These are phyloP conservation scores for Penicillium alfredii DNA, from an alignment of 495 filamentous ascomycete genomes.

Conservation along the genomic window DNA sequence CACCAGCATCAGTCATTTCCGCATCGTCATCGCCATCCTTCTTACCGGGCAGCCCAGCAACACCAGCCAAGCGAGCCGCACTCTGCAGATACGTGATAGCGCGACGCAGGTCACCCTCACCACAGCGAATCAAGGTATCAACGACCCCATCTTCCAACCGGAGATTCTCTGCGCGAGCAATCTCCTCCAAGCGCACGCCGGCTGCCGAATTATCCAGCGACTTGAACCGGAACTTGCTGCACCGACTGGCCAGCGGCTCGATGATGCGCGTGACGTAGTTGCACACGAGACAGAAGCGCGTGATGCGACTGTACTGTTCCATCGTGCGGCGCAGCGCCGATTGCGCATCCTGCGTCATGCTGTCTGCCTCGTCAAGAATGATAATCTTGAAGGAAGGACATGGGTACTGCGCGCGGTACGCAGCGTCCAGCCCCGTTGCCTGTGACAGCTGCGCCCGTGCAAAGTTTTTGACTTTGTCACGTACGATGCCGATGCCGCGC, in stretches of 20 bases:
- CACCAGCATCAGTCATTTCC: conserved; percentile 43
- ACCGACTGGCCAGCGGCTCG: conserved; percentile 83
- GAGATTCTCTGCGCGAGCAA: conserved; percentile 72
- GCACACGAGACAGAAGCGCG: conserved; percentile 93
- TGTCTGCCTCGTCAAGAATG: conserved; percentile 94
- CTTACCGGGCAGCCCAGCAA: conserved; percentile 31
- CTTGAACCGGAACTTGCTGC: conserved; percentile 98
- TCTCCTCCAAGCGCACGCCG: conserved; percentile 65
- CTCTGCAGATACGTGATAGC: conserved; percentile 95
- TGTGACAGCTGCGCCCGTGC: conserved; percentile 89
- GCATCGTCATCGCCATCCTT: conserved; percentile 47
- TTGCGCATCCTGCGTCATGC: conserved; percentile 98
- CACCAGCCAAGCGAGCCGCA: conserved; percentile 73
- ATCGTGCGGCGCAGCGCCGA: conserved; percentile 87
- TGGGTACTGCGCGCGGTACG: conserved; percentile 72
- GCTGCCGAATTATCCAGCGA: conserved; percentile 79
- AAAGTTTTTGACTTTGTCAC: conserved; percentile 98
- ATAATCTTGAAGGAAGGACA: conserved; percentile 99
- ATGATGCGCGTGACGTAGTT: conserved; percentile 99
- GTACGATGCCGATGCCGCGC: conserved; percentile 92
- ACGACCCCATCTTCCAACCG: conserved; percentile 68
- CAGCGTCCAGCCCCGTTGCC: conserved; percentile 53
- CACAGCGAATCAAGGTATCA: conserved; percentile 76
- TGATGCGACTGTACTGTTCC: conserved; percentile 96
- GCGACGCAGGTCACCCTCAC: conserved; percentile 90